Percentiles rank a stretch among this genome's conserved stretches.
These are phyloP conservation scores for Podospora comata DNA, from an alignment of 495 filamentous ascomycete species.

Conservation along the genomic window DNA sequence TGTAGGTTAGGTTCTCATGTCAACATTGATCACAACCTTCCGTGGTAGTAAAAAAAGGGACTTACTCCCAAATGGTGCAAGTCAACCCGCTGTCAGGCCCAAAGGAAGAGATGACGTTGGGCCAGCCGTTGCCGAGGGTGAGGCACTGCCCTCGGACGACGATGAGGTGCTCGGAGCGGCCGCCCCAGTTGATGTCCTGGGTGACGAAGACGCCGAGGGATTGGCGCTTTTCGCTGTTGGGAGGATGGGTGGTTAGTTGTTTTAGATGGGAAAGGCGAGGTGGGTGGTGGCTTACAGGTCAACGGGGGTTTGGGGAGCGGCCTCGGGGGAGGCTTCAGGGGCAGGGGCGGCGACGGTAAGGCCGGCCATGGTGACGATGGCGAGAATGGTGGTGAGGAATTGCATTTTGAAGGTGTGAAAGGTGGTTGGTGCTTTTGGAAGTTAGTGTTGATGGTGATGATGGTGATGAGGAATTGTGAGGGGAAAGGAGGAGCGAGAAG, in stretches of 20 bases:
- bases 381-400: neutral
- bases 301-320: neutral
- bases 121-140: slow-evolving; percentile 3
- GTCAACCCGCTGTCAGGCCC: neutral
- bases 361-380: neutral
- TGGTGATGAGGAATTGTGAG: neutral
- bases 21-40: neutral
- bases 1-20: neutral
- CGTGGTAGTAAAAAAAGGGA: too few relatives aligned
- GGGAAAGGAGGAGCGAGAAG: too few relatives aligned
- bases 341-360: neutral
- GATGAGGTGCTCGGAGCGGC: neutral
- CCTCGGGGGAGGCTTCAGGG: neutral
- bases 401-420: slow-evolving; percentile 3
- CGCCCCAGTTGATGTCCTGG: neutral
- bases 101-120: slow-evolving; percentile 3
- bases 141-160: neutral
- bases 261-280: neutral
- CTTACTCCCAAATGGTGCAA: neutral
- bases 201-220: neutral
- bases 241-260: neutral
- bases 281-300: neutral
- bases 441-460: too few relatives aligned
- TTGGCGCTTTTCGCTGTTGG: neutral
- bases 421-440: neutral